Evolutionary conservation across 2,329 filamentous ascomycete species (phyloP).

Genomic region (Lachnellula willkommii): DNA sequence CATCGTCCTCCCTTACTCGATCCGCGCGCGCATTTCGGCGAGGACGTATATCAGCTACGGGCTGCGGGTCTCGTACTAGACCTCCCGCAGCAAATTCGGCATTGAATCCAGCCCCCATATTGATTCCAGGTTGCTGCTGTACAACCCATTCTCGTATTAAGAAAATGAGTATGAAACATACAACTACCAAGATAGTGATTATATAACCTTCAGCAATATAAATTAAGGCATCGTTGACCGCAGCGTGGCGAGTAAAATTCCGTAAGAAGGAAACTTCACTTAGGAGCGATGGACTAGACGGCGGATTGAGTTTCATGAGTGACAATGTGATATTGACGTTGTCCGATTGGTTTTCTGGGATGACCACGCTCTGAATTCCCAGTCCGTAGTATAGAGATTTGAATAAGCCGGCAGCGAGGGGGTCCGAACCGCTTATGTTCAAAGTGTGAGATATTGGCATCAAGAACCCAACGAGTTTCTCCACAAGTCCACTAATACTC

Average conservation of each 20-base stretch:
- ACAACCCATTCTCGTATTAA: constrained; percentile 96
- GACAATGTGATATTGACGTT: constrained; percentile 12
- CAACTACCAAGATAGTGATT: constrained; percentile 84
- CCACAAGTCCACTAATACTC: constrained; percentile 33
- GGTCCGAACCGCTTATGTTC: constrained; percentile 25
- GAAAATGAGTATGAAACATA: constrained; percentile 95
- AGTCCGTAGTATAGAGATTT: constrained; percentile 27
- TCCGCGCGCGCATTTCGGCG: constrained; percentile 10
- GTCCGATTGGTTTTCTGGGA: constrained; percentile 8
- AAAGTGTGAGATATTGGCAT: constrained; percentile 23
- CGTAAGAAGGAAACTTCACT: constrained; percentile 53
- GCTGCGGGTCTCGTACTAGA: constrained; percentile 17
- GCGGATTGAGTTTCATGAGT: constrained; percentile 1
- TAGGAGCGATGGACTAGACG: constrained; percentile 41
- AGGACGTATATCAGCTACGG: constrained; percentile 8
- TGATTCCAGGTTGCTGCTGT: constrained; percentile 90
- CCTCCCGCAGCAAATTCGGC: constrained; percentile 52
- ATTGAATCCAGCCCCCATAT: constrained; percentile 59
- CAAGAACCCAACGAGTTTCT: constrained; percentile 32
- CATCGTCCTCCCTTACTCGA: constrained; percentile 5
- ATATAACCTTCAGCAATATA: constrained; percentile 87
- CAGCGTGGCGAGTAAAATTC: constrained; percentile 61
- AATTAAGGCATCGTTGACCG: constrained; percentile 72
- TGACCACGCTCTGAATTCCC: constrained; percentile 12
- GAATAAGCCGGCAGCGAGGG: constrained; percentile 23